Evolutionary conservation across 441 rosid genomes (phyloP), one percentile per base, ranked within the genome.

Genomic region (Populus tomentosa): DNA sequence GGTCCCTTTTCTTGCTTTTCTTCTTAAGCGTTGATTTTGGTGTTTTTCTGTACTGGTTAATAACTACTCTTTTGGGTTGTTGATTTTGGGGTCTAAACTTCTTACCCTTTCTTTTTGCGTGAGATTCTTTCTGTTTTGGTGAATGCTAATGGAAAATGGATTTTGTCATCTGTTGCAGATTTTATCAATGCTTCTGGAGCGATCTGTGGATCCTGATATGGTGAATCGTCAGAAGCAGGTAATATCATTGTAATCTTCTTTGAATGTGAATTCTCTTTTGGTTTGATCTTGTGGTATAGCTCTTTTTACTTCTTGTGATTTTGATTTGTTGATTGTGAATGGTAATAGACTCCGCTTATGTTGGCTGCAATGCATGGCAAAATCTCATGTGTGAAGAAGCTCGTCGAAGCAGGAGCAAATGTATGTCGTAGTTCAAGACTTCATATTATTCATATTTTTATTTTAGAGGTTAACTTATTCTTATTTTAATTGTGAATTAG

Each of bases 221-320:
- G 83, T 91, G 77, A 96, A 96, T 86, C 95, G 98, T 77, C 85
- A 91, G 82, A 96, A 92, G 78, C 98, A 94, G 99, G 99, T 94
- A 64, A n/a, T 30, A 21, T 68, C 32, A 33, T 75, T 72, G 71
- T 56, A 50, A 11, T 71, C 21, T n/a, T 71, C 26, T 18, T 46
- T 72, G 67, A 77, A 79, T 72, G 23, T 53, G 36, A 62, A 30
- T 56, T 67, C 35, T 70, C 10, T 6, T 3, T 30, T 30, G 32
- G 32, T 30, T 16, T 26, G 67, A 72, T 65, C 38, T 70, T 35
- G 4, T 77, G 62, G 33, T 38, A 21, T 70, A 42, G 24, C 33
- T 64, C 67, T 1, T 24, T 66, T 76, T 24, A 18, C 9, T 35
- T 2, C 68, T 73, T 74, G 71, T 26, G 20, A 23, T 28, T 50